A percentile compares a stretch with the other conserved stretches of the same genome.
Evolutionary conservation across 148 eudicot species (phyloP).

Genomic region (Amaranthus hypochondriacus): DNA sequence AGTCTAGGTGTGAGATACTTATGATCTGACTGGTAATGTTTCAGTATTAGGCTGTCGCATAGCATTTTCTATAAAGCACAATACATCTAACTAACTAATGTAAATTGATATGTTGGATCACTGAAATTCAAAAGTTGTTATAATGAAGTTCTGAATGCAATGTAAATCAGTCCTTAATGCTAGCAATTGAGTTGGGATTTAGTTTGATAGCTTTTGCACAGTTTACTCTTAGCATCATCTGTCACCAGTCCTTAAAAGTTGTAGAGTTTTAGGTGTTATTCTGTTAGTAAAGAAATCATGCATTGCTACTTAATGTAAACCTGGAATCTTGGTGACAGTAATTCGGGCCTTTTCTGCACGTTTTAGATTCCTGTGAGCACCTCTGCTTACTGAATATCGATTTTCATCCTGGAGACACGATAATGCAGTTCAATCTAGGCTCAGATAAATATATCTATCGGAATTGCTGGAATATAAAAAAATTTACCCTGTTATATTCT

Average conservation of each 20-base stretch:
- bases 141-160: too few species aligned
- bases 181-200: too few species aligned
- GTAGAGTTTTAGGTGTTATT: too few species aligned
- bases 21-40: neutral
- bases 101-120: too few species aligned
- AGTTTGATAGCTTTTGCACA: too few species aligned
- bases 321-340: slow-evolving; percentile 85
- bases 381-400: slow-evolving; percentile 92
- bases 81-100: neutral
- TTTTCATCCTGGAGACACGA: slow-evolving; percentile 71
- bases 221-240: too few species aligned
- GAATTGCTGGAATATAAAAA: neutral
- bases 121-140: too few species aligned
- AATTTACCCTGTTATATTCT: slow-evolving; percentile 76
- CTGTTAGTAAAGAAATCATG: too few species aligned
- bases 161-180: too few species aligned
- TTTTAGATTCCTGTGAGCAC: slow-evolving; percentile 89
- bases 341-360: slow-evolving; percentile 90
- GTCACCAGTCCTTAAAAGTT: too few species aligned
- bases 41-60: neutral
- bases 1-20: slow-evolving; percentile 20
- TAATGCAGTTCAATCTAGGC: neutral
- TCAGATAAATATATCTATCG: neutral
- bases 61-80: neutral
- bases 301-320: slow-evolving; percentile 26